Evolutionary conservation across 1,284 basidiomycete genomes (phyloP).

Genomic region (Rhodotorula sp.): DNA sequence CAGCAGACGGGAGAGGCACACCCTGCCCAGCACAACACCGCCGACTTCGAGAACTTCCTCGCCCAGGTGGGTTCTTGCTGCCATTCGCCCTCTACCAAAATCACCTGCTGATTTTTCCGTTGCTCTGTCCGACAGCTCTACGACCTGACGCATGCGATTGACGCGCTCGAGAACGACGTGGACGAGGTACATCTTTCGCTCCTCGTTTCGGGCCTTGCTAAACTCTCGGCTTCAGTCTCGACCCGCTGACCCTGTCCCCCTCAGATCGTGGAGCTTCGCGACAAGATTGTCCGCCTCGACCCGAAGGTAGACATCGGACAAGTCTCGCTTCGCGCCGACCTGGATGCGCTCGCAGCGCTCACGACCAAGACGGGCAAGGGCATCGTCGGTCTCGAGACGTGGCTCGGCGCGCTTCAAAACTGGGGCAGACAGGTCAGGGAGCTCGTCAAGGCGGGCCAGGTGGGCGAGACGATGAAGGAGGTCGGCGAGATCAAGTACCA

Average conservation of each 20-base stretch:
- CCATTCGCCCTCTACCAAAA: no score
- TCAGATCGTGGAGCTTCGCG: constrained; percentile 28
- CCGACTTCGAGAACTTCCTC: constrained; percentile 22
- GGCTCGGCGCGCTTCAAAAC: constrained; percentile 22
- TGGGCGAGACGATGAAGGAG: constrained; percentile 21
- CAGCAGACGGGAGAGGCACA: constrained; percentile 9
- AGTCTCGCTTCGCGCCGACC: constrained; percentile 23
- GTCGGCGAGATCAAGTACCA: constrained; percentile 36
- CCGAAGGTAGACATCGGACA: constrained; percentile 30
- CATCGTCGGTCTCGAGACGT: constrained; percentile 33
- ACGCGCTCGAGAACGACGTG: constrained; percentile 12
- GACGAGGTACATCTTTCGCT: background rate
- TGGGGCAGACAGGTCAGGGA: constrained; percentile 22
- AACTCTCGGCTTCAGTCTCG: no score
- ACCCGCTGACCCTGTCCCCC: constrained; percentile 16
- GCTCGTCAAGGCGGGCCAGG: constrained; percentile 21
- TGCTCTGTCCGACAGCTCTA: constrained; percentile 9
- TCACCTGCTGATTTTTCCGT: background rate
- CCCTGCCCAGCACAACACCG: constrained; percentile 2
- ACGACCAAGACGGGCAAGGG: constrained; percentile 29
- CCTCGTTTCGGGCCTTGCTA: no score
- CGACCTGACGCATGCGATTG: constrained; percentile 29
- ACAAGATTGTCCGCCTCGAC: constrained; percentile 27
- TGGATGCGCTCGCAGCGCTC: constrained; percentile 20
- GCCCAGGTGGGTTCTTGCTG: constrained; percentile 10